Evolutionary conservation across 179 eudicot species (phyloP).

Genomic region (Dionaea muscipula): DNA sequence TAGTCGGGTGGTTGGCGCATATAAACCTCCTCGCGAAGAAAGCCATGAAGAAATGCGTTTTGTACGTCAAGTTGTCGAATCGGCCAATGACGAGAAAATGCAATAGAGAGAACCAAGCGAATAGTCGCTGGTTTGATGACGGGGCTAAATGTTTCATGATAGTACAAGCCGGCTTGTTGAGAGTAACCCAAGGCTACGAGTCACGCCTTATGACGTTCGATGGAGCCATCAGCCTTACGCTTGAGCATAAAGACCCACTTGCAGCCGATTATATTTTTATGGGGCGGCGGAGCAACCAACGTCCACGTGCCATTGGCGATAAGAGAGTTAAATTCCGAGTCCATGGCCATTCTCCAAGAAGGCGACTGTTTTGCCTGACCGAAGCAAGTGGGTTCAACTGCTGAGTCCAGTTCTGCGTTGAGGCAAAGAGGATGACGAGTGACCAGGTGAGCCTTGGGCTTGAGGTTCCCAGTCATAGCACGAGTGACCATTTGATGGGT

Average conservation of each 20-base stretch:
- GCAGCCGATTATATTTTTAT: neutral
- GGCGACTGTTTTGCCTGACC: neutral
- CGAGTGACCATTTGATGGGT: too few species aligned
- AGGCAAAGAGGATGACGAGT: neutral
- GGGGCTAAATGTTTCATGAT: neutral
- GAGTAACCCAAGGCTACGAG: neutral
- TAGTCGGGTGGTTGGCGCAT: neutral
- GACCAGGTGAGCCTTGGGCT: too few species aligned
- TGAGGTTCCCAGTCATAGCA: too few species aligned
- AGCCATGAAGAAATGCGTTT: neutral
- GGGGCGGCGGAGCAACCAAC: neutral
- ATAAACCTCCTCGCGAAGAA: neutral
- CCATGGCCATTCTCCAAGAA: neutral
- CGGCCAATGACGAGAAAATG: neutral
- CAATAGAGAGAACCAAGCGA: neutral
- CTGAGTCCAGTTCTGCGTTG: neutral
- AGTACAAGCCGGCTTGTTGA: neutral
- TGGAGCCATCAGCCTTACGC: neutral
- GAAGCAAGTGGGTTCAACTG: neutral
- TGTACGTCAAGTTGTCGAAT: neutral
- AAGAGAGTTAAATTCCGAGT: neutral
- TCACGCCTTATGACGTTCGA: neutral
- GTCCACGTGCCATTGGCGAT: neutral
- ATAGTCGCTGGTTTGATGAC: neutral
- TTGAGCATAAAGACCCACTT: neutral